Conservation (phyloP, 2,329 filamentous ascomycete species). For the Chaetomium olivaceum region DNA sequence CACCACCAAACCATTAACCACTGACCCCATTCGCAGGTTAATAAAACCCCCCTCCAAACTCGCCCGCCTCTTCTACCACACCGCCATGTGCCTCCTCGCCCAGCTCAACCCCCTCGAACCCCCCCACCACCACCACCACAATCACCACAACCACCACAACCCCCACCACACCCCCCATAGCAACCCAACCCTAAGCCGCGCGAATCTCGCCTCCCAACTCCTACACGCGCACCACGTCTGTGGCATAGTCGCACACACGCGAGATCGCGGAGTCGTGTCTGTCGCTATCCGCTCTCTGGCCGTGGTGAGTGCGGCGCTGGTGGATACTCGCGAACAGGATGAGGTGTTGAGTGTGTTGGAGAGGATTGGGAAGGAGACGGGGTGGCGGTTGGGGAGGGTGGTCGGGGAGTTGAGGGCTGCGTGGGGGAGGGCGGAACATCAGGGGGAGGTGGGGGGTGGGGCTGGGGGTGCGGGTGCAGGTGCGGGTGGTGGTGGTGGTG, state of each 20-base stretch:
- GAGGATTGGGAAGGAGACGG: conserved; percentile 72
- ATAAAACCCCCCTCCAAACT: conserved; percentile 80
- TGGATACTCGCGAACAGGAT: conserved; percentile 69
- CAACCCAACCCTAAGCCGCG: conserved; percentile 53
- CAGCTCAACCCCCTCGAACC: conserved; percentile 73
- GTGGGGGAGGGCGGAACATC: conserved; percentile 68
- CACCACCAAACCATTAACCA: neutral
- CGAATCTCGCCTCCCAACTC: conserved; percentile 69
- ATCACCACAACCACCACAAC: too few relatives aligned
- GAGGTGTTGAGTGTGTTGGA: conserved; percentile 78
- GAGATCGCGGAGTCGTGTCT: conserved; percentile 75
- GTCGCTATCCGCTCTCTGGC: conserved; percentile 78
- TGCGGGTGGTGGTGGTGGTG: neutral
- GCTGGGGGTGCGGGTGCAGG: neutral
- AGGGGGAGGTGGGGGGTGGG: neutral
- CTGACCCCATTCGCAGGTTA: too few relatives aligned
- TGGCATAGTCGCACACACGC: conserved; percentile 77
- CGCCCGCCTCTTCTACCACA: conserved; percentile 86
- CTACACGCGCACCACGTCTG: conserved; percentile 83
- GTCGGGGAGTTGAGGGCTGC: conserved; percentile 69
- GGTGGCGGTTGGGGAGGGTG: conserved; percentile 75
- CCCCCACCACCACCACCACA: conserved; percentile 31
- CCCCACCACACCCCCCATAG: conserved; percentile 30
- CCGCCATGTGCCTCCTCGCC: conserved; percentile 75
- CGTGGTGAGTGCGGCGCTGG: conserved; percentile 73